Percentiles rank a stretch among this genome's conserved stretches.
phyloP scores from a whole-genome alignment of 2,329 filamentous ascomycete species.

The Gaeumannomyces tritici region DNA sequence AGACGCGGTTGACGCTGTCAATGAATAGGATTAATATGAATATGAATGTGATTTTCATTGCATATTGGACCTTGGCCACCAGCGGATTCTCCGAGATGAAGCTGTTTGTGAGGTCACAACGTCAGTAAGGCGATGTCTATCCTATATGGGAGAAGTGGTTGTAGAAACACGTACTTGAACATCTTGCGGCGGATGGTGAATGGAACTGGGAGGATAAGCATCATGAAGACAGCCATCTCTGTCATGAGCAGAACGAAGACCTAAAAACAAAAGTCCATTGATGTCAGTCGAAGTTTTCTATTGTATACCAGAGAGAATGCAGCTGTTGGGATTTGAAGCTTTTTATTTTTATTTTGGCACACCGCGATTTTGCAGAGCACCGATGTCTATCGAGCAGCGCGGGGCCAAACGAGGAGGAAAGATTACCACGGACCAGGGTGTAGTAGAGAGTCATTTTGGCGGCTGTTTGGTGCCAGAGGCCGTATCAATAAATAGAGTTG shows the following conservation, averaged over 20 bases:
- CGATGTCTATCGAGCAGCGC: not conserved
- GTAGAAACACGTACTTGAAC: constrained; percentile 52
- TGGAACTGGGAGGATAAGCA: constrained; percentile 77
- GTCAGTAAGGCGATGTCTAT: not conserved
- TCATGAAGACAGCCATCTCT: constrained; percentile 75
- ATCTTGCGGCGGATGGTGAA: constrained; percentile 78
- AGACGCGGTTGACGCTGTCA: constrained; percentile 92
- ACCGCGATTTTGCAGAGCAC: not conserved
- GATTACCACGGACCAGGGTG: constrained; percentile 31
- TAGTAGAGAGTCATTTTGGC: constrained; percentile 50
- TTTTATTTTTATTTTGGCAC: not conserved
- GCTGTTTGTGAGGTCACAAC: constrained; percentile 27
- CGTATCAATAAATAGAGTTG: not conserved
- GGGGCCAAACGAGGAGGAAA: not conserved
- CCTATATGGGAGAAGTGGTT: not conserved
- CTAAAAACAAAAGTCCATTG: constrained; percentile 28
- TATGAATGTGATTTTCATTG: constrained; percentile 97
- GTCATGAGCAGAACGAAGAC: constrained; percentile 75
- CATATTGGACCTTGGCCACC: constrained; percentile 92
- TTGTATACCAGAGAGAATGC: not conserved
- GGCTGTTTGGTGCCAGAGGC: not conserved
- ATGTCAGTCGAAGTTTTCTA: not conserved
- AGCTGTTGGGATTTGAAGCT: no score
- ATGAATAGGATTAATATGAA: constrained; percentile 98
- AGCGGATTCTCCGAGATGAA: constrained; percentile 86